A percentile compares a stretch with the other conserved stretches of the same genome.
Evolutionary conservation across 805 yeast genomes (phyloP).

Genomic region (Monosporozyma solicola): DNA sequence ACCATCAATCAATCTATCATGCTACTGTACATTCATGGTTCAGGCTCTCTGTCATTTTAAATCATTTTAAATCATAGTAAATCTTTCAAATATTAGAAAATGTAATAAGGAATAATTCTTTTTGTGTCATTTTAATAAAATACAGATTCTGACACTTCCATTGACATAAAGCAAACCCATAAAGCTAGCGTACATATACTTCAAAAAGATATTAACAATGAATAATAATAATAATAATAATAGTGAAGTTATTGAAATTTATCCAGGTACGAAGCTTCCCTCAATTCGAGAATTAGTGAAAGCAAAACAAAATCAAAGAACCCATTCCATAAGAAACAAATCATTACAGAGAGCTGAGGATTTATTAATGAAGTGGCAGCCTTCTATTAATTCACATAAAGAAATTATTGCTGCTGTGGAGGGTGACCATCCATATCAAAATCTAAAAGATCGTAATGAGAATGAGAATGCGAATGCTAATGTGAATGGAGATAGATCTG

Average conservation of each 20-base stretch:
- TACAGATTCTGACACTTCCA: background rate
- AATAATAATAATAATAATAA: background rate
- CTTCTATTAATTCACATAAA: constrained; percentile 17
- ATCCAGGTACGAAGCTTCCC: constrained; percentile 12
- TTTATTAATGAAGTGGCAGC: constrained; percentile 22
- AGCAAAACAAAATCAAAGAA: constrained; percentile 17
- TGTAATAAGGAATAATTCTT: background rate
- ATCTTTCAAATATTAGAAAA: background rate
- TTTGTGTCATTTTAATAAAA: background rate
- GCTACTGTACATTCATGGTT: background rate
- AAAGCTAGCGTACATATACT: no score
- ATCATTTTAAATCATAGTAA: no score
- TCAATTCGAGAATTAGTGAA: constrained; percentile 22
- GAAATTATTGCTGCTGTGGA: constrained; percentile 21
- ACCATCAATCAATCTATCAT: no score
- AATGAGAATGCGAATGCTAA: background rate
- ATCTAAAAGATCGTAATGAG: background rate
- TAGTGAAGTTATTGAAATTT: background rate
- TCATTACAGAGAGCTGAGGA: constrained; percentile 23
- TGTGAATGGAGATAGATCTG: no score
- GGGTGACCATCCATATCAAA: constrained; percentile 25
- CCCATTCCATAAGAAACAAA: constrained; percentile 9
- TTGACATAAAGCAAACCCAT: background rate
- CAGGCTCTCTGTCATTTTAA: background rate
- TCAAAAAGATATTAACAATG: no score